A percentile compares a stretch with the other conserved stretches of the same genome.
Evolutionary conservation across 495 filamentous ascomycete species (phyloP).

Genomic region (Penicillium silybi): DNA sequence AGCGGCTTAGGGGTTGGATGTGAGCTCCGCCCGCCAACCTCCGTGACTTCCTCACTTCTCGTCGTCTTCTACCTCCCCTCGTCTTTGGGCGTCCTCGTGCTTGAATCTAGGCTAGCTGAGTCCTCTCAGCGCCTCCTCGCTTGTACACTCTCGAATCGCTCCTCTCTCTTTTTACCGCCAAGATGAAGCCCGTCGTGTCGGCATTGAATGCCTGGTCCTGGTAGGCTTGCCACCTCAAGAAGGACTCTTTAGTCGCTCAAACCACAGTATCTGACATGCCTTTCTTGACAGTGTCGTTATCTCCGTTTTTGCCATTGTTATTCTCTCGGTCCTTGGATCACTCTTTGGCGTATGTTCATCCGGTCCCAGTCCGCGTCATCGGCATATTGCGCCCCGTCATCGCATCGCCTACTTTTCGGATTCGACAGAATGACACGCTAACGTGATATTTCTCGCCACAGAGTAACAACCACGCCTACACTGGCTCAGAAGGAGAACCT

Average conservation of each 20-base stretch:
- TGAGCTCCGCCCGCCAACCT: constrained; percentile 31
- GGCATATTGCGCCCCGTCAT: constrained; percentile 7
- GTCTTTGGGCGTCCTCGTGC: neutral
- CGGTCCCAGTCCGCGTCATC: neutral
- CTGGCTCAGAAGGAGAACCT: constrained; percentile 70
- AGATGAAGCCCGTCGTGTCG: constrained; percentile 88
- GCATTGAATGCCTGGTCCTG: constrained; percentile 92
- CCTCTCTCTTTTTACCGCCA: constrained; percentile 28
- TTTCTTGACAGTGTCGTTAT: constrained; percentile 65
- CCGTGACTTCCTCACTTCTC: constrained; percentile 22
- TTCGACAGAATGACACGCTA: neutral
- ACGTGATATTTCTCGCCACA: constrained; percentile 20
- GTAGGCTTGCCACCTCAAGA: constrained; percentile 40
- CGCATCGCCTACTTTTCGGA: neutral
- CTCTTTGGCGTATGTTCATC: constrained; percentile 60
- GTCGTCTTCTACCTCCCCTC: constrained; percentile 3
- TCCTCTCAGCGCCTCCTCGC: neutral
- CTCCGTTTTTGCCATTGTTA: constrained; percentile 82
- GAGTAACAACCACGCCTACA: constrained; percentile 73
- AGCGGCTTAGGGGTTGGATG: constrained; percentile 29
- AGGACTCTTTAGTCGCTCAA: neutral
- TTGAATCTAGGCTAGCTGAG: neutral
- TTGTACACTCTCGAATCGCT: neutral
- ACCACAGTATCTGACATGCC: constrained; percentile 8
- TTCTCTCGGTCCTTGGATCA: constrained; percentile 76